Base-by-base conservation (phyloP, 257 asterid species). In the Salvia hispanica region DNA sequence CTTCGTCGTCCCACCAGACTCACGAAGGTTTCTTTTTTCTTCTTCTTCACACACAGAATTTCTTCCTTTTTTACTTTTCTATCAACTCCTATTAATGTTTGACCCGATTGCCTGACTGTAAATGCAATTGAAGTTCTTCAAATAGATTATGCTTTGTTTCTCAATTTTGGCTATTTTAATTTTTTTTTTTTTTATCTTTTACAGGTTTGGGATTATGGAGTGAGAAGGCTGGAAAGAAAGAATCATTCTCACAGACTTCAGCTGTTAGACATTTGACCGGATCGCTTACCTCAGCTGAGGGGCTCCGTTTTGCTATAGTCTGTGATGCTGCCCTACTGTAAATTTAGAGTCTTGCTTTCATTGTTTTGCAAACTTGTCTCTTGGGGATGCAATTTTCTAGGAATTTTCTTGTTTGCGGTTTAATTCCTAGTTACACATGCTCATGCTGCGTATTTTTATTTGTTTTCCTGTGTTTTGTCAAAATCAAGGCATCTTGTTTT, bases 211-310 rank as follows among this genome's bases (percentile, higher is more conserved):
- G 81, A 28, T 76, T 60, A 10, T 31, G 66, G 61, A 31, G 75
- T 62, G 84, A 83, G 79, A 66, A 72, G 76, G 25, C 70, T 68
- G 65, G 58, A 57, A 77, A 63, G 44, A 74, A 73, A 33, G 86
- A 83, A 37, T 66, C 64, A 8, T 46, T 62, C 50, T 70, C 74
- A n/a, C 82, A 63, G 69, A 66, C 83, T 62, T 78, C 72, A 6
- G 96, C 89, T 42, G 95, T 86, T 76, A 83, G 91, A 12, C 89
- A 86, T n/a, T 72, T 88, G 67, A 76, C 85, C 7, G 96, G 97
- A 34, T 90, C 92, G 40, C 79, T 90, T 13, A 78, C 75, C 37
- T 77, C 86, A 5, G 85, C 86, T 4, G 81, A 81, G 81, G 96
- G 91, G 58, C 90, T 78, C 66, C 88, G 89, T 10, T 91, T 91